Evolutionary conservation across 495 filamentous ascomycete species (phyloP).

Genomic region (Collariella sp.): DNA sequence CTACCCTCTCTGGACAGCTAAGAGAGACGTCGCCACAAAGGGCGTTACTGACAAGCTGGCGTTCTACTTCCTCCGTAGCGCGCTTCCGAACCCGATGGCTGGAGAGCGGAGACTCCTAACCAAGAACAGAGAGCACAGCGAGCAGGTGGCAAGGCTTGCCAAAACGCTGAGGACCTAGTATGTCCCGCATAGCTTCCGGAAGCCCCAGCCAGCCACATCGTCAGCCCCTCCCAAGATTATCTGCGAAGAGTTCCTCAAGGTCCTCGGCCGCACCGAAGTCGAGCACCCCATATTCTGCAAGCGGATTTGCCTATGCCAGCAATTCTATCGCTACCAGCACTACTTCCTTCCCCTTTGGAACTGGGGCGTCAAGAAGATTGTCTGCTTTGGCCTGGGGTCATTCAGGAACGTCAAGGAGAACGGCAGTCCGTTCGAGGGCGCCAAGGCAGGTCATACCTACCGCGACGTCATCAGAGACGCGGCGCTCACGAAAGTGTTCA

Average conservation of each 20-base stretch:
- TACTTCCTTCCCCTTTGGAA: slow-evolving; percentile 3
- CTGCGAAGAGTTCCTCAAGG: slow-evolving; percentile 11
- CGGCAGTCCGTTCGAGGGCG: background rate
- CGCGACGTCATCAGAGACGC: background rate
- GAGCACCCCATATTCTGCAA: slow-evolving; percentile 7
- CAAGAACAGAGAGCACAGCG: too few relatives aligned
- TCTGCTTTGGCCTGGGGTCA: slow-evolving; percentile 11
- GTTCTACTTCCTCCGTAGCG: too few relatives aligned
- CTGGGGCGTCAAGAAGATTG: slow-evolving; percentile 11
- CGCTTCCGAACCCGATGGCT: too few relatives aligned
- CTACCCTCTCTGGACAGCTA: too few relatives aligned
- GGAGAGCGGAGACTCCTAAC: too few relatives aligned
- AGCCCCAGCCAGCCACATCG: too few relatives aligned
- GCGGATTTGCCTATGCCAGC: slow-evolving; percentile 2
- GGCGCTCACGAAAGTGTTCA: background rate
- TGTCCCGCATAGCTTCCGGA: too few relatives aligned
- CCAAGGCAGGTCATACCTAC: background rate
- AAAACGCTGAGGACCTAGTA: too few relatives aligned
- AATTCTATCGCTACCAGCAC: slow-evolving; percentile 5
- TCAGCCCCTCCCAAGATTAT: background rate
- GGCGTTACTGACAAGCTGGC: too few relatives aligned
- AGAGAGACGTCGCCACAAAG: too few relatives aligned
- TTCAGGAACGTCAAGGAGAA: slow-evolving; percentile 1
- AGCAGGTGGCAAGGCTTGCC: too few relatives aligned
- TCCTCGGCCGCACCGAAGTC: slow-evolving; percentile 1